Base-by-base conservation (phyloP, 768 basidiomycete species). In the Wakefieldia striispora region DNA sequence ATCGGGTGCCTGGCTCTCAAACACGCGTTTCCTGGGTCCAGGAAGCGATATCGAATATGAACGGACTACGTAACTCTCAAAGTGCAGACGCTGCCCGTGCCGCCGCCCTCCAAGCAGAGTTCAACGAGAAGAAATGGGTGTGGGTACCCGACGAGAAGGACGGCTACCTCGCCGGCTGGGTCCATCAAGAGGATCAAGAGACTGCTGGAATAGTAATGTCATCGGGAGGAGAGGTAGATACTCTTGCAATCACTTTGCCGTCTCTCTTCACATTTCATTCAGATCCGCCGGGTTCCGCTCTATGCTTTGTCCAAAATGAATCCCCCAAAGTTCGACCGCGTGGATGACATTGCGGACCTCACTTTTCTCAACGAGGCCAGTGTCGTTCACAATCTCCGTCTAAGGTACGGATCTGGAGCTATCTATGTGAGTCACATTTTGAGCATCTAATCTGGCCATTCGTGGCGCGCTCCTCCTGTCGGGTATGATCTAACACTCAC, bases 341-440 rank as follows among this genome's bases (percentile, higher is more conserved):
- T 95, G 4, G 92, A 94, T 57, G 97, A 99, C 67, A 98, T 98
- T 56, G 97, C 97, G 36, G 95, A 98, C 72, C 77, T 99, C 54
- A 97, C 97, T 0, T 97, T 93, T 72, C 75, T 98, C 50, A 98
- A 98, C 67, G 97, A 99, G 77, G 95, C 97, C 11, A 93, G 91
- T 59, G 97, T 99, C 38, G 95, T 98, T n/a, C 92, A 98, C 66
- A 98, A 98, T 71, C 82, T 98, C 24, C 82, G 93, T 50, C 72
- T 91, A 59, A 79, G 97, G 69, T 98, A 94, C 69, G 88, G 88
- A 43, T 88, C 88, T 39, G 92, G 89, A 34, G 84, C 88, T 45
- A 97, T 97, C 59, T 95, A 95, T 71, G 94, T 93, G 65, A 66
- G 91, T 77, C 31, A 19, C 29, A 27, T 37, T 45, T 34, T 26